A percentile compares a stretch with the other conserved stretches of the same genome.
phyloP scores from a whole-genome alignment of 441 rosid species.

The Bocquillonia castaneifolia region DNA sequence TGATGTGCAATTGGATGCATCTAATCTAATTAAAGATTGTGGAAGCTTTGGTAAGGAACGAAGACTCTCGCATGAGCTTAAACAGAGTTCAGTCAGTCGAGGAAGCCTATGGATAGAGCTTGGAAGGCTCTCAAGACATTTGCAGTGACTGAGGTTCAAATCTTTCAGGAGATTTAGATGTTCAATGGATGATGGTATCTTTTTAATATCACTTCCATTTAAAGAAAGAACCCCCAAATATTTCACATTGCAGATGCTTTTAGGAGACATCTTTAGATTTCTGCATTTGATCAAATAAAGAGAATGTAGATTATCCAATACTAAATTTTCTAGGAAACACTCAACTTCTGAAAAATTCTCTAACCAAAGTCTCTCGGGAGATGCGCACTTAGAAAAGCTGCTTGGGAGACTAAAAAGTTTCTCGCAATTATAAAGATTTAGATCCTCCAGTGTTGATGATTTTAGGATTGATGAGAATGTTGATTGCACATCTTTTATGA shows the following conservation, averaged over 20 bases:
- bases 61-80: slow-evolving; percentile 1
- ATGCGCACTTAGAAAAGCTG: not conserved
- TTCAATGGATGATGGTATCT: no score
- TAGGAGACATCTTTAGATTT: not conserved
- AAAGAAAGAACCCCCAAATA: not conserved
- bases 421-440: not conserved
- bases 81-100: no score
- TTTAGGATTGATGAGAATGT: slow-evolving; percentile 6
- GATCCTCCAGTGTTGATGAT: not conserved
- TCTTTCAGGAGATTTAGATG: no score
- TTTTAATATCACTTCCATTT: no score
- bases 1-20: slow-evolving; percentile 2
- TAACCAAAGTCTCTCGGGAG: not conserved
- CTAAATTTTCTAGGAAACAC: not conserved
- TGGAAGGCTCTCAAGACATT: not conserved
- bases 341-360: slow-evolving; percentile 4
- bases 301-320: not conserved
- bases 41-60: not conserved
- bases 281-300: not conserved
- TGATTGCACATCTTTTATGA: no score
- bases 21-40: not conserved
- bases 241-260: slow-evolving; percentile 7
- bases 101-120: no score
- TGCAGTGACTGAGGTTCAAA: not conserved
- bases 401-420: not conserved